Conservation (phyloP, 768 basidiomycete genomes). For the Astraeus odoratus region DNA sequence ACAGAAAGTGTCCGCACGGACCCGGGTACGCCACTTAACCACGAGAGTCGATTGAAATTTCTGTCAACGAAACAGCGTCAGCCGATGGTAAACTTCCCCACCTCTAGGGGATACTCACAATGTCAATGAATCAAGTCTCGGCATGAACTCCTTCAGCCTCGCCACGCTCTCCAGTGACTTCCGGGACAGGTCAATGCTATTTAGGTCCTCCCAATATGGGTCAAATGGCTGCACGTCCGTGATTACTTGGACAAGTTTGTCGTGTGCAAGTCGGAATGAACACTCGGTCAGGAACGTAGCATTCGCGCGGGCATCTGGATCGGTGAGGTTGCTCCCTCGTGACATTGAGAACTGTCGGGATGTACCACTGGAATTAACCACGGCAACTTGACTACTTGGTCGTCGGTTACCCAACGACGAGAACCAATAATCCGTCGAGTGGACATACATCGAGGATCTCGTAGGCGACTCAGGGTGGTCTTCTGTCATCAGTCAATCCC, state of each 20-base stretch:
- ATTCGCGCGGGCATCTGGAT: slow-evolving; percentile 31
- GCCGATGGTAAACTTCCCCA: slow-evolving; percentile 3
- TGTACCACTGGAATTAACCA: slow-evolving; percentile 16
- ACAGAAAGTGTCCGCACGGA: slow-evolving; percentile 72
- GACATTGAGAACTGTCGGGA: slow-evolving; percentile 42
- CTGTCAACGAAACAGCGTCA: slow-evolving; percentile 32
- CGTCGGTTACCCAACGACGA: slow-evolving; percentile 40
- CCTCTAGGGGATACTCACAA: slow-evolving; percentile 48
- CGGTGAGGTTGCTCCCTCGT: slow-evolving; percentile 31
- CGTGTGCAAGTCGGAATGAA: slow-evolving; percentile 92
- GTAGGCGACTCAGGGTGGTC: slow-evolving; percentile 51
- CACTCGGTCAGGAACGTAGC: slow-evolving; percentile 89
- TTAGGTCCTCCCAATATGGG: slow-evolving; percentile 86
- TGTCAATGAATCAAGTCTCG: slow-evolving; percentile 64
- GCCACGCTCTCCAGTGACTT: slow-evolving; percentile 60
- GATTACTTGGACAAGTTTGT: slow-evolving; percentile 83
- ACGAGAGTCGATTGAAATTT: slow-evolving; percentile 66
- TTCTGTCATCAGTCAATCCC: slow-evolving; percentile 10
- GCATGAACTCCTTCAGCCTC: slow-evolving; percentile 83
- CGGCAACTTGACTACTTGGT: slow-evolving; percentile 27
- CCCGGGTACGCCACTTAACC: slow-evolving; percentile 73
- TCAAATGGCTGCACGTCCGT: slow-evolving; percentile 94
- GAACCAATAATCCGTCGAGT: slow-evolving; percentile 38
- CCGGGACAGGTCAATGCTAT: slow-evolving; percentile 59
- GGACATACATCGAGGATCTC: slow-evolving; percentile 41